phyloP scores from a whole-genome alignment of 148 eudicot genomes.

The Camellia sinensis region DNA sequence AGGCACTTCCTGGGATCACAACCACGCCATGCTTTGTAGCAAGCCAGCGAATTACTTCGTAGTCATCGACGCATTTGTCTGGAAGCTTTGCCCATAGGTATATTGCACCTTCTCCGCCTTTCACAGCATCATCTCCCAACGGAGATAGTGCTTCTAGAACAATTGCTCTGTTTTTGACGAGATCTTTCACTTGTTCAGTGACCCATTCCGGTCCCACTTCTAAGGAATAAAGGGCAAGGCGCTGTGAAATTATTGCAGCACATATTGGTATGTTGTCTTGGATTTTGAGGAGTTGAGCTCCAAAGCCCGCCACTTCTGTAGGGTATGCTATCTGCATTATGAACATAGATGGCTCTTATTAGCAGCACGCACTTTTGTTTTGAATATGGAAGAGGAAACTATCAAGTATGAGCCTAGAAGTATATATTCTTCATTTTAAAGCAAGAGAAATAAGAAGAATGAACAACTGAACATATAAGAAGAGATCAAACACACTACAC shows the following conservation, averaged over 20 bases:
- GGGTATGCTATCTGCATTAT: conserved; percentile 87
- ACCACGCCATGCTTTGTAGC: conserved; percentile 65
- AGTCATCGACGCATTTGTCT: conserved; percentile 45
- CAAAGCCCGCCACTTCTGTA: conserved; percentile 49
- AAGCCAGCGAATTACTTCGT: conserved; percentile 75
- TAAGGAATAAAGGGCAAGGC: conserved; percentile 68
- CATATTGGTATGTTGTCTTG: conserved; percentile 97
- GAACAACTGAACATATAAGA: not conserved
- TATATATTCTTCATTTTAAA: not conserved
- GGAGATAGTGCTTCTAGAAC: conserved; percentile 68
- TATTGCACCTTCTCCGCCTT: conserved; percentile 98
- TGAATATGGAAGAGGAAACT: not conserved
- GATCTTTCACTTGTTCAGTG: conserved; percentile 60
- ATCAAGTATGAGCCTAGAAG: not conserved
- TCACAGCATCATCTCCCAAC: conserved; percentile 62
- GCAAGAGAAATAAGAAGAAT: not conserved
- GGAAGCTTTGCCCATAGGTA: conserved; percentile 96
- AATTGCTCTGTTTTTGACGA: conserved; percentile 59
- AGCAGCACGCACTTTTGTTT: not conserved
- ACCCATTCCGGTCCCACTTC: conserved; percentile 88
- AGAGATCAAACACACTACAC: not conserved
- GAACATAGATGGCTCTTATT: not conserved
- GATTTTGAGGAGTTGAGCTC: conserved; percentile 68
- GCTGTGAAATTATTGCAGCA: conserved; percentile 78
- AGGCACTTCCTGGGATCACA: conserved; percentile 74